These are phyloP conservation scores for Venturia asperata DNA, from an alignment of 2,329 filamentous ascomycete genomes.

Conservation along the genomic window DNA sequence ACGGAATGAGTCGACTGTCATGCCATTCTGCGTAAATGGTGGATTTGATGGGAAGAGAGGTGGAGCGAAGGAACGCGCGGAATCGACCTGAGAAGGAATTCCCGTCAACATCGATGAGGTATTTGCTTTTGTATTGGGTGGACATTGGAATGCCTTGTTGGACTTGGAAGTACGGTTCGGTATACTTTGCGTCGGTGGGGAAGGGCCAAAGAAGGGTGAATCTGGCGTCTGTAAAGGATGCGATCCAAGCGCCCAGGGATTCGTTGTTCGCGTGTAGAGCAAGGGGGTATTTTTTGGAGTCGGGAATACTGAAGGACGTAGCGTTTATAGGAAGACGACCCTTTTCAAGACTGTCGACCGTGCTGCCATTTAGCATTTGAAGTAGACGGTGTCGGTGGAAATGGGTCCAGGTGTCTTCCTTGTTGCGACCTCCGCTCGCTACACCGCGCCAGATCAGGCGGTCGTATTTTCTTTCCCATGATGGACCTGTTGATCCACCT, in stretches of 20 bases:
- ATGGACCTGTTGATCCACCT: conserved; percentile 29
- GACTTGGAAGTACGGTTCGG: conserved; percentile 34
- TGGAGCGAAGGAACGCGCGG: conserved; percentile 56
- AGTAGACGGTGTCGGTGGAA: conserved; percentile 72
- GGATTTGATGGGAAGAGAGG: conserved; percentile 65
- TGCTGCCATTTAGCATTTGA: conserved; percentile 62
- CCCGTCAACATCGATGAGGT: conserved; percentile 69
- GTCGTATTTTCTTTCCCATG: conserved; percentile 38
- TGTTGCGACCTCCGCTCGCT: conserved; percentile 42
- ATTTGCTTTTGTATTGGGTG: conserved; percentile 51
- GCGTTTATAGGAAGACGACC: conserved; percentile 24
- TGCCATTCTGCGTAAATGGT: conserved; percentile 78
- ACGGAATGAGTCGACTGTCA: conserved; percentile 59
- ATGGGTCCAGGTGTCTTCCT: conserved; percentile 55
- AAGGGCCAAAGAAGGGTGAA: conserved; percentile 41
- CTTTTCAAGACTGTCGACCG: conserved; percentile 44
- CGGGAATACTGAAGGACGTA: conserved; percentile 36
- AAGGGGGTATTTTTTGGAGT: conserved; percentile 34
- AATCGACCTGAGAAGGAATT: conserved; percentile 41
- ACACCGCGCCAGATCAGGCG: conserved; percentile 42
- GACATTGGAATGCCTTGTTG: conserved; percentile 30
- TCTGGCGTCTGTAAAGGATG: conserved; percentile 35
- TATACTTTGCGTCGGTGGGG: conserved; percentile 36
- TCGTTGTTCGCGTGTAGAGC: conserved; percentile 25
- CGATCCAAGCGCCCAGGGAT: conserved; percentile 35